Base-by-base conservation (phyloP, 139 green algal genomes). In the Gonium pectorale region DNA sequence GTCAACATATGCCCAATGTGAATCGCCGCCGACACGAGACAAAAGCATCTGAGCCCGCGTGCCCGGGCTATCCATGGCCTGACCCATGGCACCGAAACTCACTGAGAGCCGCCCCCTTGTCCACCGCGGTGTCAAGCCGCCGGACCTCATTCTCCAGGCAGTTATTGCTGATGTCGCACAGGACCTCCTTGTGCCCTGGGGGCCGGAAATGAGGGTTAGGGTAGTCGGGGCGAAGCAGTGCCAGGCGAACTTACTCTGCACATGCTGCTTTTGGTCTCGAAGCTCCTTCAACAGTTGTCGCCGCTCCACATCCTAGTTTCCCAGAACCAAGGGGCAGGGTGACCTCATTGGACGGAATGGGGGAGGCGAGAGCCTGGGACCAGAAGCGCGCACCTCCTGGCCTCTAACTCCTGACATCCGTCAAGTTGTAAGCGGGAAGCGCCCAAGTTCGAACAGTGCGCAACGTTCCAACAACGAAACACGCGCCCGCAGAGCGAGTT, bases 101-200 rank as follows among this genome's bases (percentile, higher is more conserved):
- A 77, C 68, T 43, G 8, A 77, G 41, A 22, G 68, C 43, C 5
- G 43, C 52, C 27, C 52, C 72, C 19, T 29, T 56, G 3, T 64
- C 43, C 5, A 52, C 22, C 26, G 51, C 4, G 27, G 51, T 24
- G 24, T 83, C 56, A 3, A 69, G 22, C 1, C 15, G 24, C 62
- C 8, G 49, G 9, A 83, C 26, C 0, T 21, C 60, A 35, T 74
- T 63, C 0, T 84, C 33, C 9, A 84, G 33, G 29, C 51, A 24
- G 33, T 84, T 84, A 2, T 15, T 77, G 13, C 29, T 67, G 9
- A 75, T 54, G 37, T 74, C 78, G 33, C 44, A 67, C 11, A 84
- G 49, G 3, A 67, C 78, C 35, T 84, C 63, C 44, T 84, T 84
- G 9, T 84, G 67, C 9, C 63, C 78, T 84, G 64, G 46, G 66